Base-by-base conservation (phyloP, 108 stramenopile species). In the Nitzschia sp. region DNA sequence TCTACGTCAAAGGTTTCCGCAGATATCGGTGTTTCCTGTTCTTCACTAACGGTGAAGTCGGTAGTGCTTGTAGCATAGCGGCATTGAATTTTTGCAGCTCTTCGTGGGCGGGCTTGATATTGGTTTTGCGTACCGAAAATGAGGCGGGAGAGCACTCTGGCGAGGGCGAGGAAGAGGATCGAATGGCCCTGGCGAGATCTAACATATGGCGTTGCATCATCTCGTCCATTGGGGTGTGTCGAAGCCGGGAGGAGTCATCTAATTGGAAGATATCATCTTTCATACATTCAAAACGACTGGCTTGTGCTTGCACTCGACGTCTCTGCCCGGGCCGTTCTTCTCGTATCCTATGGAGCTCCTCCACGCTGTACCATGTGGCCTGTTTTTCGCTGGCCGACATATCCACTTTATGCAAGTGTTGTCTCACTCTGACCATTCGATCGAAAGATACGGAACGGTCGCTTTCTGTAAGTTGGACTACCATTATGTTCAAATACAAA, bases 351-450 rank as follows among this genome's bases (percentile, higher is more conserved):
- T n/a, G 9, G 6, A 52, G 50, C 33, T 58, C 57, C 29, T 29
- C 32, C 8, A 19, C 21, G 21, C 57, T 58, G 57, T 58, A 58
- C 57, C 57, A 58, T 16, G 31, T 58, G 32, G 57, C 28, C 25
- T 34, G 57, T 1, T 33, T 30, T 21, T 58, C 57, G 31, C 13
- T 15, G 0, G 11, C 11, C 25, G 30, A 32, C 57, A 58, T 58
- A 21, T 58, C 57, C 11, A 19, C 29, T 16, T 8, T 31, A 31
- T 58, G 57, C 25, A 58, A 29, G 29, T 58, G 57, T n/a, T 29
- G n/a, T n/a, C 31, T 31, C 29, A 58, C 57, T 32, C 57, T 1
- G 2, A 58, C 57, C n/a, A 8, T 19, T 34, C 29, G 30, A 31
- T 53, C 25, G 53, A 53, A 53, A 26, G 38, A 41, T 41, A 41